Conservation (phyloP, 805 yeast genomes). For the Wickerhamomyces chambardii region DNA sequence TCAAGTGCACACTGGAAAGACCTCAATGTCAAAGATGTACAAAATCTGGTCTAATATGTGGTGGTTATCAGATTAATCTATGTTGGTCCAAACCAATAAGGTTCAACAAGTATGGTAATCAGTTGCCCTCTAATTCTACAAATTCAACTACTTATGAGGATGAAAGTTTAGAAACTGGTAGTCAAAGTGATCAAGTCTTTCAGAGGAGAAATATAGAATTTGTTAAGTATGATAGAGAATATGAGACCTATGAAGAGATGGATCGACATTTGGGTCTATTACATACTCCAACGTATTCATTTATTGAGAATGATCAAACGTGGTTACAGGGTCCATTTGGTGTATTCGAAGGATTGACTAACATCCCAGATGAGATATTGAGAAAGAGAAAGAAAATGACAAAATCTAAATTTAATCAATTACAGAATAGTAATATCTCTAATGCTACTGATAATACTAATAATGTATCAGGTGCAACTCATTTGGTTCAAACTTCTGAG, state of each 20-base stretch:
- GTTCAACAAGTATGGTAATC: constrained; percentile 38
- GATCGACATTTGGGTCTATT: constrained; percentile 56
- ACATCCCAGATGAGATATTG: constrained; percentile 12
- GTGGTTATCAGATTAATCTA: constrained; percentile 76
- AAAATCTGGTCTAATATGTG: constrained; percentile 60
- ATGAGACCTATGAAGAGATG: constrained; percentile 74
- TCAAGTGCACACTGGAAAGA: constrained; percentile 66
- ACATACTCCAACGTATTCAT: constrained; percentile 36
- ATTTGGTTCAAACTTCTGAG: too few species aligned
- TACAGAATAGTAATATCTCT: too few species aligned
- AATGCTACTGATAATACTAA: too few species aligned
- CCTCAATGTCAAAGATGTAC: constrained; percentile 71
- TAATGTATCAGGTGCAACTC: not conserved
- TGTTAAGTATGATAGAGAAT: constrained; percentile 61
- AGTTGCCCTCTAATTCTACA: constrained; percentile 14
- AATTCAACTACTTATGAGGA: constrained; percentile 11
- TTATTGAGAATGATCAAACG: constrained; percentile 34
- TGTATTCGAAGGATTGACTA: constrained; percentile 46
- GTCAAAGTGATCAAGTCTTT: constrained; percentile 36
- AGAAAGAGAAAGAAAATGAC: constrained; percentile 16
- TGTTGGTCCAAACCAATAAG: constrained; percentile 58
- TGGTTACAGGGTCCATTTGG: constrained; percentile 74
- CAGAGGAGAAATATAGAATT: constrained; percentile 68
- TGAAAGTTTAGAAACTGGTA: constrained; percentile 5
- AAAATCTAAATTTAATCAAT: constrained; percentile 13